Conservation (phyloP, 805 yeast genomes). For the Kodamaea jinghongensis region DNA sequence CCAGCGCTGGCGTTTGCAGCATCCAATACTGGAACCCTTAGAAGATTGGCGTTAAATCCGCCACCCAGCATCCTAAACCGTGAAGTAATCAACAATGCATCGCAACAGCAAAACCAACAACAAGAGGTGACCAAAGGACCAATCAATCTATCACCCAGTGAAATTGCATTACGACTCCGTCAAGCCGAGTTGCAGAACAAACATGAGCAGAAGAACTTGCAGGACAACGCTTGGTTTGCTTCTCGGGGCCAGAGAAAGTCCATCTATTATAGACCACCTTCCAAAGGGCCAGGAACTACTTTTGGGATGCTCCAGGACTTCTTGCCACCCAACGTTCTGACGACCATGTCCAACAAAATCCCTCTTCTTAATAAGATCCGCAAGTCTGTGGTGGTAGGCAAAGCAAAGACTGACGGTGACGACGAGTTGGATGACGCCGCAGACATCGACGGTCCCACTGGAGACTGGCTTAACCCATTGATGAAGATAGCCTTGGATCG, state of each 20-base stretch:
- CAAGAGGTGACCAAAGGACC: background rate
- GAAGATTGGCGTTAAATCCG: constrained; percentile 11
- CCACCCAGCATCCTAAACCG: constrained; percentile 10
- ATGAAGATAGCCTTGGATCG: constrained; percentile 44
- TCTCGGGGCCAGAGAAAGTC: constrained; percentile 14
- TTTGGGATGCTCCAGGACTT: constrained; percentile 24
- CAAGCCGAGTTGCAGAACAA: constrained; percentile 5
- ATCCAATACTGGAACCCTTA: constrained; percentile 5
- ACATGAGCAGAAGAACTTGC: background rate
- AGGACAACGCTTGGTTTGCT: constrained; percentile 2
- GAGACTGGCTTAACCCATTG: constrained; percentile 42
- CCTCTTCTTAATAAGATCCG: background rate
- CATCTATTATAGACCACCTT: constrained; percentile 32
- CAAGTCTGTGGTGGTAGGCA: background rate
- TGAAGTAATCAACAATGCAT: background rate
- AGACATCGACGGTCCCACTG: constrained; percentile 10
- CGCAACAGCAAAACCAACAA: constrained; percentile 1
- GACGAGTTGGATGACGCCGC: constrained; percentile 9
- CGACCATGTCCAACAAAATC: constrained; percentile 3
- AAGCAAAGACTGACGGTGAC: background rate
- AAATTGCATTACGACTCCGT: constrained; percentile 5
- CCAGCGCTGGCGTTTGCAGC: background rate
- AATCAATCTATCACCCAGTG: constrained; percentile 2
- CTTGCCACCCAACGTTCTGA: constrained; percentile 19
- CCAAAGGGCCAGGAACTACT: constrained; percentile 21